Evolutionary conservation across 352 stramenopile species (phyloP), one percentile per base, ranked within the genome.

Genomic region (Sclerospora graminicola): DNA sequence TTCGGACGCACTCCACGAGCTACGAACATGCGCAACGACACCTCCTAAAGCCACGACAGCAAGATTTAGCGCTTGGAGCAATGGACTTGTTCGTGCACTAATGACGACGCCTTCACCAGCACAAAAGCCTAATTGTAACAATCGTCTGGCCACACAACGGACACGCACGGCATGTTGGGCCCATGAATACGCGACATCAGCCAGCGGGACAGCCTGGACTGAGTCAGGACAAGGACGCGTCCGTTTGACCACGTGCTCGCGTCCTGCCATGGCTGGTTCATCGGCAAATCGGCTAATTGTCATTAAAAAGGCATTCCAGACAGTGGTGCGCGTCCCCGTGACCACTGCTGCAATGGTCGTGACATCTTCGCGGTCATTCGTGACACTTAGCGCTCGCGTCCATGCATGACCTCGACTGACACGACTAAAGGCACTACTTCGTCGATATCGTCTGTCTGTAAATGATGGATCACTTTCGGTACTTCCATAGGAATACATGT

Each of bases 21-120:
- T 41, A 8, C 72, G 70, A 4, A 90, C 49, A 30, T 90, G 75
- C 9, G 54, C 48, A 2, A 84, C 73, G 8, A 82, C 52, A 18
- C 75, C 78, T 16, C 78, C 78, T 2, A 75, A 34, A 0, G 70
- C 58, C 23, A 83, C 51, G 8, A 59, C 64, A 0, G 78, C 78
- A 31, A 88, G 57, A 42, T 88, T 77, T 15, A 90, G 34, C 0
- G 76, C 53, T 33, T 79, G 72, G 16, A 88, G 38, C 13, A 68
- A 33, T 1, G 68, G 60, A 38, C 65, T 73, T 23, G 47, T 61
- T 33, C 57, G 60, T 2, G 63, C 64, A 47, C 54, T 64, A 38
- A 85, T 45, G 3, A 88, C 68, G 0, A 77, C 68, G 13, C 72
- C 78, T 40, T 90, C 72, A 16, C 78, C 75, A 0, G 56, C 14